A percentile compares a stretch with the other conserved stretches of the same genome.
Evolutionary conservation across 2,329 filamentous ascomycete genomes (phyloP).

Genomic region (Bipolaris oryzae): DNA sequence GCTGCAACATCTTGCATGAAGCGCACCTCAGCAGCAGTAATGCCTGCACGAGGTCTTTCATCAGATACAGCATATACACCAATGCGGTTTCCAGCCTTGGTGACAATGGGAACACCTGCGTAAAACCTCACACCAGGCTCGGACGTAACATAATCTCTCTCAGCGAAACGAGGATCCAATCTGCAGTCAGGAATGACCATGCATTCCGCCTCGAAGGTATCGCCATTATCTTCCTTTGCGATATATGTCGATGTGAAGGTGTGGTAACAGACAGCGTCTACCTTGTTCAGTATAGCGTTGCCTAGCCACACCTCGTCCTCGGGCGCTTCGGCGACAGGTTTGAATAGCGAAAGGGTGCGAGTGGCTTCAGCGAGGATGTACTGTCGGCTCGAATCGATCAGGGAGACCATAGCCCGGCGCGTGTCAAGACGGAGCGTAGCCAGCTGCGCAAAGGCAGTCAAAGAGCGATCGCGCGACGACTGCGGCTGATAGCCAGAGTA

Average conservation of each 20-base stretch:
- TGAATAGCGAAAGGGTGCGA: constrained; percentile 42
- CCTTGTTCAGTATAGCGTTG: constrained; percentile 37
- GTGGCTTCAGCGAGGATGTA: constrained; percentile 51
- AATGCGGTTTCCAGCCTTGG: constrained; percentile 37
- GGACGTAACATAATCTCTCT: constrained; percentile 33
- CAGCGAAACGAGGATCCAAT: constrained; percentile 30
- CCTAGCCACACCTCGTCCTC: constrained; percentile 42
- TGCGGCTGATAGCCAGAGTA: constrained; percentile 32
- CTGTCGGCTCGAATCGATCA: constrained; percentile 46
- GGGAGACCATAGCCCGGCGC: constrained; percentile 45
- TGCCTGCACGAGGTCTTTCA: constrained; percentile 33
- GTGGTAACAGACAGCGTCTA: constrained; percentile 39
- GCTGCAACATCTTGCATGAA: constrained; percentile 42
- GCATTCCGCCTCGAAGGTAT: constrained; percentile 24
- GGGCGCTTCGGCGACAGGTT: constrained; percentile 26
- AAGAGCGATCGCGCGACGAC: constrained; percentile 33
- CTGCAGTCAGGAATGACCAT: constrained; percentile 38
- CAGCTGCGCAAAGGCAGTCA: constrained; percentile 48
- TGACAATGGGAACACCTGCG: constrained; percentile 41
- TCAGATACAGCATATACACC: constrained; percentile 43
- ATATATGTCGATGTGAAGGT: constrained; percentile 35
- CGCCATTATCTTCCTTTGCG: constrained; percentile 27
- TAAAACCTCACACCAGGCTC: constrained; percentile 43
- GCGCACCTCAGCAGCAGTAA: constrained; percentile 33
- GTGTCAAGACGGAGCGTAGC: constrained; percentile 42